Conservation (phyloP, 2,329 filamentous ascomycete genomes). For the Drechslerella dactyloides region DNA sequence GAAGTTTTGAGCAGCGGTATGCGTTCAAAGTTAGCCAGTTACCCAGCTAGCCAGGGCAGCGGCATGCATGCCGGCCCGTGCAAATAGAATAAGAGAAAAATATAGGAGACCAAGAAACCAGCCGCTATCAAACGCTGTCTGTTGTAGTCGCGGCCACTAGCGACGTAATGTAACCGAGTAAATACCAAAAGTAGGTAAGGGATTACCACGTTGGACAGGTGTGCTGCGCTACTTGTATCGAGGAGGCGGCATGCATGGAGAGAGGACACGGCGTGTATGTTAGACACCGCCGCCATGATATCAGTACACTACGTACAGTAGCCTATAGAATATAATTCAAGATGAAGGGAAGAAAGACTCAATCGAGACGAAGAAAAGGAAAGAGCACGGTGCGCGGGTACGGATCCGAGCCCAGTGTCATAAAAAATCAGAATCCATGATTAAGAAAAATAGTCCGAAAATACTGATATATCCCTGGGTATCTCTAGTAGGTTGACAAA, state of each 20-base stretch:
- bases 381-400: background rate
- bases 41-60: too few species aligned
- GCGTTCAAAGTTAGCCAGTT: background rate
- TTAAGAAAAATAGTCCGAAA: constrained; percentile 34
- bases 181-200: too few species aligned
- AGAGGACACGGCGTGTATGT: background rate
- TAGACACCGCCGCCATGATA: background rate
- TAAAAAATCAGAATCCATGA: constrained; percentile 20
- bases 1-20: constrained; percentile 14
- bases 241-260: too few species aligned
- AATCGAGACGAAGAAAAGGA: background rate
- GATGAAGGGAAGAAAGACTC: background rate
- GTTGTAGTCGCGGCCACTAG: too few species aligned
- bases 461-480: constrained; percentile 49
- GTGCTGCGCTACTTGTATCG: too few species aligned
- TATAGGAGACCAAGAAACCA: too few species aligned
- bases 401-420: background rate
- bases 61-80: too few species aligned
- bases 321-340: background rate
- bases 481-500: constrained; percentile 47
- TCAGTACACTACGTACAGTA: background rate
- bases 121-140: too few species aligned
- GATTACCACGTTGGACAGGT: too few species aligned
- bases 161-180: too few species aligned
- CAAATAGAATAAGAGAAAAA: too few species aligned